Conservation (phyloP, 1,284 basidiomycete genomes). For the Puccinia hordei region DNA sequence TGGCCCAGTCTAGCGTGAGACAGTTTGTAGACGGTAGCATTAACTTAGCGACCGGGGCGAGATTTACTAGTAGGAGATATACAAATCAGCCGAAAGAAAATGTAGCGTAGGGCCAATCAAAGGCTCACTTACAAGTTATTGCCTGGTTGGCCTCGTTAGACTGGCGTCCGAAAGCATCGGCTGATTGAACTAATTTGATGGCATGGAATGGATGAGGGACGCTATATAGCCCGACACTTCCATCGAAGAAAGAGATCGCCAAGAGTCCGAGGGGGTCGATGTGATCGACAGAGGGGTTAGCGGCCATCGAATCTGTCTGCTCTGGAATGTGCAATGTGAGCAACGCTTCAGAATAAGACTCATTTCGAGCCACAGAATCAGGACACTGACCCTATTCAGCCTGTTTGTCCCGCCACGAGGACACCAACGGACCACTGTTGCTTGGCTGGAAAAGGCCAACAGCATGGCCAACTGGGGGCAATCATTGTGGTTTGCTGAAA, state of each 20-base stretch:
- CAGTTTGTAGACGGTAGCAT: constrained; percentile 72
- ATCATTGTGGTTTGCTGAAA: background rate
- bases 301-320: background rate
- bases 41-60: constrained; percentile 69
- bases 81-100: constrained; percentile 7
- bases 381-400: background rate
- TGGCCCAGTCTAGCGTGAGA: constrained; percentile 81
- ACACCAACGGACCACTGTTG: constrained; percentile 48
- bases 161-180: constrained; percentile 8
- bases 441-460: constrained; percentile 65
- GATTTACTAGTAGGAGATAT: constrained; percentile 64
- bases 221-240: constrained; percentile 72
- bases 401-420: constrained; percentile 52
- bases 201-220: constrained; percentile 69
- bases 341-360: background rate
- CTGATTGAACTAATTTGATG: constrained; percentile 52
- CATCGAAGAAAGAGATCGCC: constrained; percentile 79
- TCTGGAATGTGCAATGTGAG: background rate
- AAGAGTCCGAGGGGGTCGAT: constrained; percentile 69
- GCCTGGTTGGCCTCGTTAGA: constrained; percentile 45
- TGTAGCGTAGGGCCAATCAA: constrained; percentile 25
- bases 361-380: background rate
- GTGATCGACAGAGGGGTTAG: background rate
- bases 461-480: constrained; percentile 70
- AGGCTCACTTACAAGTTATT: constrained; percentile 51